Conservation (phyloP, 495 filamentous ascomycete genomes). For the Poronia punctata region DNA sequence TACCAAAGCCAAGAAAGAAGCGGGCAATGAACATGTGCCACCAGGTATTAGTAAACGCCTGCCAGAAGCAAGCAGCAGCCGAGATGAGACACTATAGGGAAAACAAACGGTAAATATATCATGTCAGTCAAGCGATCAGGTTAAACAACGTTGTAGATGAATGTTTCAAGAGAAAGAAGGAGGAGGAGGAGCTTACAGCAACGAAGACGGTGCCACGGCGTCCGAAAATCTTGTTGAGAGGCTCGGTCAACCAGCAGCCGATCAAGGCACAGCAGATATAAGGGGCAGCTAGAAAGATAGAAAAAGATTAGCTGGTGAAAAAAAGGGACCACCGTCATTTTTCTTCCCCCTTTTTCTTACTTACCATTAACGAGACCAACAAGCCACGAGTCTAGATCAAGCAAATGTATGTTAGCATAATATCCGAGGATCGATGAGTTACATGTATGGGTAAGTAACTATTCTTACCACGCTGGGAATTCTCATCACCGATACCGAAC, state of each 20-base stretch:
- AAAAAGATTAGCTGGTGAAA: no score
- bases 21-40: conserved; percentile 67
- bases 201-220: conserved; percentile 81
- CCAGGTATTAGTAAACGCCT: conserved; percentile 68
- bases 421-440: neutral
- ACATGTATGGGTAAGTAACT: neutral
- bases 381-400: conserved; percentile 48
- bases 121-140: no score
- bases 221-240: conserved; percentile 71
- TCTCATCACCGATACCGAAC: conserved; percentile 57
- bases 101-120: conserved; percentile 41
- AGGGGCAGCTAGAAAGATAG: conserved; percentile 38
- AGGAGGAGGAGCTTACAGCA: no score
- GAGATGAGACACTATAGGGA: conserved; percentile 27
- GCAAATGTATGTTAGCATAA: conserved; percentile 6
- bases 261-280: conserved; percentile 72
- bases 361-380: conserved; percentile 58
- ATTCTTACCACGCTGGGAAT: conserved; percentile 23
- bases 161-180: no score
- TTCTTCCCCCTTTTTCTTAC: no score
- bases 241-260: conserved; percentile 78
- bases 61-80: conserved; percentile 67
- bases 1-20: conserved; percentile 66
- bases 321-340: no score
- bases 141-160: no score